Base-by-base conservation (phyloP, 1,284 basidiomycete species). In the Meripilus lineatus region DNA sequence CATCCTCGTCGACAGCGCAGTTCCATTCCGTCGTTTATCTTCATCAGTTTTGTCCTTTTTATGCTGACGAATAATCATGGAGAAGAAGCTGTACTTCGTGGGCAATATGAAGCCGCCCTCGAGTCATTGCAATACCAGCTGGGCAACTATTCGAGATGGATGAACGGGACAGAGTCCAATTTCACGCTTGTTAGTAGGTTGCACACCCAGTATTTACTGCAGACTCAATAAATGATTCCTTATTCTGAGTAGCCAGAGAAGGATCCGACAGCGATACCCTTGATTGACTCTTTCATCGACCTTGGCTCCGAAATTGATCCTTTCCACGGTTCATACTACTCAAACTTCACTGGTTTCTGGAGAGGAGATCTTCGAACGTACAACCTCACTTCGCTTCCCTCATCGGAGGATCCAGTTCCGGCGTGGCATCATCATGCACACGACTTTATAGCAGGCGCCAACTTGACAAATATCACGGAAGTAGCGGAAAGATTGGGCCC, bases 291-390 rank as follows among this genome's bases (percentile, higher is more conserved):
- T 11, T 73, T 85, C 47, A 52, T 79, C 38, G 60, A 73, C 1
- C 63, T 70, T 43, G 75, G 74, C 5, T 61, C 58, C 14, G 56
- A 60, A 38, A 59, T 81, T 4, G 71, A 79, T 52, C 70, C 76
- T 1, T 45, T 54, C 11, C 46, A 55, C 21, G 66, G 67, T 8
- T 83, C 85, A 1, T 90, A 88, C 59, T 86, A 83, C 56, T 64
- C 70, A 4, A 90, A 90, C 56, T 70, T 84, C 38, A 88, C 87
- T 13, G 88, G 85, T 13, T 88, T 85, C 57, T 72, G 86, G 50
- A 79, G 80, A 46, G 84, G 83, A 5, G 66, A 77, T 33, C 61
- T 77, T 14, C 64, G 67, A 25, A 76, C 78, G 52, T 70, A 79
- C 56, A 90, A 89, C 55, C 75, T 89, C 37, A 77, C 81, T 1